Evolutionary conservation across 495 filamentous ascomycete genomes (phyloP).

Genomic region (Trichocladium antarcticum): DNA sequence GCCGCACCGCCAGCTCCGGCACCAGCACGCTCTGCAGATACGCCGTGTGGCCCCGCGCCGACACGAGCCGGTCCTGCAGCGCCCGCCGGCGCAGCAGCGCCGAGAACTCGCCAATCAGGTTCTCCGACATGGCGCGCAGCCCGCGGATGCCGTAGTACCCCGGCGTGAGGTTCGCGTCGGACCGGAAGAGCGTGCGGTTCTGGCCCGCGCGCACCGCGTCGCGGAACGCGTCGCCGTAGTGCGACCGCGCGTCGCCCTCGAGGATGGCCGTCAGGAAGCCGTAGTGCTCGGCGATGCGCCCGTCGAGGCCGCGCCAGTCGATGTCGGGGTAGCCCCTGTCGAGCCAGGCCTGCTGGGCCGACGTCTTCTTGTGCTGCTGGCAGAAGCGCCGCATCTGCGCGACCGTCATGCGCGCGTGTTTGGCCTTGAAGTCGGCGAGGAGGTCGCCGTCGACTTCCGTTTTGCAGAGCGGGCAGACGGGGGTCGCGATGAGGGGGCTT

Average conservation of each 20-base stretch:
- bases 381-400: slow-evolving; percentile 61
- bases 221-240: slow-evolving; percentile 51
- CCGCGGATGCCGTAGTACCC: slow-evolving; percentile 88
- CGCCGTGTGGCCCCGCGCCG: slow-evolving; percentile 54
- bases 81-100: slow-evolving; percentile 52
- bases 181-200: slow-evolving; percentile 49
- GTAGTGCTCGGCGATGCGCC: slow-evolving; percentile 49
- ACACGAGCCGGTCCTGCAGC: slow-evolving; percentile 55
- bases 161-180: slow-evolving; percentile 39
- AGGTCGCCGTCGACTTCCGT: slow-evolving; percentile 45
- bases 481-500: not conserved
- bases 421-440: slow-evolving; percentile 36
- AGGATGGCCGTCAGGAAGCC: slow-evolving; percentile 48
- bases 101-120: slow-evolving; percentile 52
- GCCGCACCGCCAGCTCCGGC: slow-evolving; percentile 63
- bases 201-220: slow-evolving; percentile 48
- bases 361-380: slow-evolving; percentile 49
- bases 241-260: slow-evolving; percentile 41
- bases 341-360: slow-evolving; percentile 51
- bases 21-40: slow-evolving; percentile 82
- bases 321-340: slow-evolving; percentile 64
- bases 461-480: slow-evolving; percentile 59
- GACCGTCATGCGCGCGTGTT: slow-evolving; percentile 43
- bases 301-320: slow-evolving; percentile 58
- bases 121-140: slow-evolving; percentile 50